Percentiles rank a stretch among this genome's conserved stretches.
phyloP scores from a whole-genome alignment of 257 asterid genomes.

The Rubia yunnanensis region DNA sequence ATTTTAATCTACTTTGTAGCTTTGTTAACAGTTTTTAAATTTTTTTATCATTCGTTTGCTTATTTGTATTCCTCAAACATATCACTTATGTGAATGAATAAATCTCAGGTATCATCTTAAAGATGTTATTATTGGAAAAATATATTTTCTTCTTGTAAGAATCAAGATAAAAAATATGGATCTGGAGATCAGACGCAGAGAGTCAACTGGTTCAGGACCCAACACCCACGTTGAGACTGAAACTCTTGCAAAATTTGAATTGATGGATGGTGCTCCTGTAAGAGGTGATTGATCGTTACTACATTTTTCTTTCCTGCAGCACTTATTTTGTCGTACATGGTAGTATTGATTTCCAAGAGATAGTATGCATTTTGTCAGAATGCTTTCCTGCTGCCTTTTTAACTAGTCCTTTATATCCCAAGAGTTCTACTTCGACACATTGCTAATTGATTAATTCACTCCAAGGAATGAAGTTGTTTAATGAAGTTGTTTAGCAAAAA shows the following conservation, averaged over 20 bases:
- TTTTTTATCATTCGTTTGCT: not conserved
- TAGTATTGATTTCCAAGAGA: not conserved
- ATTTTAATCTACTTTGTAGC: not conserved
- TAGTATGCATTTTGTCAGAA: too few species aligned
- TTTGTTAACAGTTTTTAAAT: not conserved
- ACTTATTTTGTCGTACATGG: not conserved
- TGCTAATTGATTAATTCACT: too few species aligned
- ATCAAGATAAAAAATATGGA: slow-evolving; percentile 98
- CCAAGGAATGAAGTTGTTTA: not conserved
- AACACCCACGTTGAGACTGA: slow-evolving; percentile 98
- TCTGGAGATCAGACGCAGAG: slow-evolving; percentile 92
- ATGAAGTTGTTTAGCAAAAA: too few species aligned
- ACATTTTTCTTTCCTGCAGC: slow-evolving; percentile 5
- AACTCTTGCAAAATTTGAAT: slow-evolving; percentile 96
- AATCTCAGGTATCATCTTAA: slow-evolving; percentile 87
- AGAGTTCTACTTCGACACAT: not conserved
- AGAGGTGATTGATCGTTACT: too few species aligned
- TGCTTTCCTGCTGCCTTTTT: not conserved
- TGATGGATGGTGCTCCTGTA: slow-evolving; percentile 99
- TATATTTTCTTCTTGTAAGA: slow-evolving; percentile 91
- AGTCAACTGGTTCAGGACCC: slow-evolving; percentile 92
- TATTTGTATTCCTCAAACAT: not conserved
- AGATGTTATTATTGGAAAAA: slow-evolving; percentile 89
- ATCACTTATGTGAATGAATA: slow-evolving; percentile 15
- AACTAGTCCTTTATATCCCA: not conserved